A percentile compares a stretch with the other conserved stretches of the same genome.
phyloP scores from a whole-genome alignment of 257 asterid species.

The Solanum infundibuliforme region DNA sequence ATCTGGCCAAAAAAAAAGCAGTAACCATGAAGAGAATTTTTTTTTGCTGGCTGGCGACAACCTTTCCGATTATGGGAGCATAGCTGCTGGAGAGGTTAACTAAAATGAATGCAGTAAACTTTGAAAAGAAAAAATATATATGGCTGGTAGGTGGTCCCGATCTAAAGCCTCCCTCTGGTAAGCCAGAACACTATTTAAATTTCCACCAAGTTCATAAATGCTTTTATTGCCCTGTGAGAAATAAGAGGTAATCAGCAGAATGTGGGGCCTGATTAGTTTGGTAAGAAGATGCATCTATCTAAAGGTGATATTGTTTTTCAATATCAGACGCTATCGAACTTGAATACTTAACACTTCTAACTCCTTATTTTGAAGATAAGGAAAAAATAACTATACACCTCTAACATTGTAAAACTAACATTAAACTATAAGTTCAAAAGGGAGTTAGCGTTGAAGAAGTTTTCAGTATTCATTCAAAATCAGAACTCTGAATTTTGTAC shows the following conservation, averaged over 20 bases:
- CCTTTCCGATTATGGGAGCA: background rate
- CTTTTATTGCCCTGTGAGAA: background rate
- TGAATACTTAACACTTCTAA: background rate
- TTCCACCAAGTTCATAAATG: background rate
- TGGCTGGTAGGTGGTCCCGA: background rate
- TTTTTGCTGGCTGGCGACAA: background rate
- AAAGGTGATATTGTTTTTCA: background rate
- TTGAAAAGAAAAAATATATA: background rate
- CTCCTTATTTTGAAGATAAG: background rate
- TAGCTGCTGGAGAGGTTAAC: background rate
- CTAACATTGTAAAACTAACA: background rate
- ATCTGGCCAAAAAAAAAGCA: background rate
- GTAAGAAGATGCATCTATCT: background rate
- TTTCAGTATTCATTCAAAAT: background rate
- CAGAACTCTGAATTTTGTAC: background rate
- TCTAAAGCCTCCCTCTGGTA: background rate
- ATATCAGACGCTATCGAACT: background rate
- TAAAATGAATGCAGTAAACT: background rate
- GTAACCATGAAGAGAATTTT: background rate
- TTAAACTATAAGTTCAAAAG: background rate
- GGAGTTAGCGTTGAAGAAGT: background rate
- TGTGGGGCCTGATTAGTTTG: background rate
- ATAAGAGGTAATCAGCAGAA: background rate
- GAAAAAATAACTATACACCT: background rate
- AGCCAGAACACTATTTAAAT: background rate